Evolutionary conservation across 202 grass and related monocot species (phyloP).

Genomic region (Bolboschoenoplectus hybrid): DNA sequence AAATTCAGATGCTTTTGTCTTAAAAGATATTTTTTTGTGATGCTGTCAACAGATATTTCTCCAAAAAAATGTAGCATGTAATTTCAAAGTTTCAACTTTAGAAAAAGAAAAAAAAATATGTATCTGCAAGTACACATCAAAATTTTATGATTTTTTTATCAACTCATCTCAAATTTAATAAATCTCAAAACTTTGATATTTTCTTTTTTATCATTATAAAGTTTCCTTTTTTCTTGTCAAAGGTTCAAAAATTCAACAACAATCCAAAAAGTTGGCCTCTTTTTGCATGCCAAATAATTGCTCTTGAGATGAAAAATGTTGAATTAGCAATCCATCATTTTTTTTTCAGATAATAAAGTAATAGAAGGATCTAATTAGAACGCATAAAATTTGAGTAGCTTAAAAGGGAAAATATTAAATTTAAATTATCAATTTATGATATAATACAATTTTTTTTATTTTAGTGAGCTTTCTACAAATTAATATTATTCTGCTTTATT

Average conservation of each 20-base stretch:
- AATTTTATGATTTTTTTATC: background rate
- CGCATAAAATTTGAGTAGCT: background rate
- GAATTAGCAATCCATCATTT: background rate
- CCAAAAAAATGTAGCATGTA: background rate
- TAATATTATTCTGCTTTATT: background rate
- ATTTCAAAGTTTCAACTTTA: background rate
- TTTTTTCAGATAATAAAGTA: background rate
- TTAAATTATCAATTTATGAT: background rate
- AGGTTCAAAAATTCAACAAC: background rate
- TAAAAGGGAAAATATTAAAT: background rate
- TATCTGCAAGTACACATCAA: background rate
- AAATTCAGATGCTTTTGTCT: conserved; percentile 4
- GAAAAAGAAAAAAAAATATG: background rate
- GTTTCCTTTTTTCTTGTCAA: background rate
- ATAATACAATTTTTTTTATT: background rate
- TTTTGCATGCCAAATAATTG: too few species aligned
- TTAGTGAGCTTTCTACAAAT: background rate
- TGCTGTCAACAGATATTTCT: background rate
- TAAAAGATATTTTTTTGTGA: background rate
- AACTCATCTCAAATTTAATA: background rate
- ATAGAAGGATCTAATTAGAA: conserved; percentile 3
- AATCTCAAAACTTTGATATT: background rate
- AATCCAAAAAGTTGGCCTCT: background rate
- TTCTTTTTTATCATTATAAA: background rate
- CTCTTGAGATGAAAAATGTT: background rate